A percentile compares a stretch with the other conserved stretches of the same genome.
phyloP scores from a whole-genome alignment of 1,284 basidiomycete species.

The Leccinum pachyderme region DNA sequence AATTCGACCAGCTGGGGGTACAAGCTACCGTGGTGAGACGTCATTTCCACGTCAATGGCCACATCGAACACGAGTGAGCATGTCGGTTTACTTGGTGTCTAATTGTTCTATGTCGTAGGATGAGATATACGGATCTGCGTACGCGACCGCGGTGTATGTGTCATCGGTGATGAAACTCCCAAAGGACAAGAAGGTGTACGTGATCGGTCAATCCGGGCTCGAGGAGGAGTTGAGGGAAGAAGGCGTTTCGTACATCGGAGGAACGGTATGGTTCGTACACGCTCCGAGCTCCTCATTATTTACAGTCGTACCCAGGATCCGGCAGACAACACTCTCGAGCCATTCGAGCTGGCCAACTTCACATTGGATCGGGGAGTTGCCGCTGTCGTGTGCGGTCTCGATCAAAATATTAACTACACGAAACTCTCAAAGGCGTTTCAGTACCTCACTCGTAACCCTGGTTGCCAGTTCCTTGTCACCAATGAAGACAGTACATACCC shows the following conservation, averaged over 20 bases:
- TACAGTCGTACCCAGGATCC: slow-evolving; percentile 58
- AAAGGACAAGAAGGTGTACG: slow-evolving; percentile 92
- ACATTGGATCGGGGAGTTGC: slow-evolving; percentile 78
- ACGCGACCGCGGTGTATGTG: slow-evolving; percentile 91
- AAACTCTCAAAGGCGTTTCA: slow-evolving; percentile 94
- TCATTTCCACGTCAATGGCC: slow-evolving; percentile 4
- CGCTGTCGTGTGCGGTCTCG: slow-evolving; percentile 90
- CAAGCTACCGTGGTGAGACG: slow-evolving; percentile 71
- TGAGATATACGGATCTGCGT: slow-evolving; percentile 96
- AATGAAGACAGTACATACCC: slow-evolving; percentile 95
- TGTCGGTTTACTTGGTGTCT: background rate
- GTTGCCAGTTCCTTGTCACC: slow-evolving; percentile 86
- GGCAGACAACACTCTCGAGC: slow-evolving; percentile 73
- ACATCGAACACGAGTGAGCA: background rate
- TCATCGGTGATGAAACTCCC: slow-evolving; percentile 88
- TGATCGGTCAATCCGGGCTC: slow-evolving; percentile 90
- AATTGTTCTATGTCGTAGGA: slow-evolving; percentile 53
- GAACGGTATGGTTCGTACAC: slow-evolving; percentile 61
- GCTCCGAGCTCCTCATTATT: background rate
- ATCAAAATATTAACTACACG: slow-evolving; percentile 81
- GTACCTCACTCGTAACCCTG: slow-evolving; percentile 79
- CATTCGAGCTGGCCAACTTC: slow-evolving; percentile 70
- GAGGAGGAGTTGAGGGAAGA: slow-evolving; percentile 91
- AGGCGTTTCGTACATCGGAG: slow-evolving; percentile 80
- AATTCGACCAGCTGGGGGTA: slow-evolving; percentile 89